Evolutionary conservation across 345 rosid species (phyloP).

Genomic region (Euclidium syriacum): DNA sequence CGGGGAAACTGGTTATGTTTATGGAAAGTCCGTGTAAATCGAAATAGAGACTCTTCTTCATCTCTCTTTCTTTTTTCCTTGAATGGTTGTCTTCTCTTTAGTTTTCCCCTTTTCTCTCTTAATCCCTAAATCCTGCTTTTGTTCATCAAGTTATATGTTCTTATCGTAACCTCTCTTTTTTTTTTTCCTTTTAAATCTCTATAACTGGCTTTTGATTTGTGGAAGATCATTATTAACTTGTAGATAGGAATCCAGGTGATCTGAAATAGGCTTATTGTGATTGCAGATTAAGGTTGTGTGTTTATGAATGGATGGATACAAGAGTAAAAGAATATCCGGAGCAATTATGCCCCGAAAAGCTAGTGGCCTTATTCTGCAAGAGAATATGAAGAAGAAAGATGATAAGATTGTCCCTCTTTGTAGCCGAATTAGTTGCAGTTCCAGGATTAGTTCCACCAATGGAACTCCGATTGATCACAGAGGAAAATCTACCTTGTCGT

Average conservation of each 20-base stretch:
- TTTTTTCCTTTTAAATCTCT: background rate
- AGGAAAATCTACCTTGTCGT: conserved; percentile 38
- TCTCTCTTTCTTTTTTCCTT: background rate
- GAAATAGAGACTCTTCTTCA: conserved; percentile 14
- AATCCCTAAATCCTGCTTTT: background rate
- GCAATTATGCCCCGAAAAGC: conserved; percentile 42
- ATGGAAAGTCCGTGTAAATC: conserved; percentile 31
- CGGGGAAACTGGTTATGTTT: conserved; percentile 21
- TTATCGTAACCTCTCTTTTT: conserved; percentile 11
- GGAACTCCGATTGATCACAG: conserved; percentile 40
- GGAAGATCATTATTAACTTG: background rate
- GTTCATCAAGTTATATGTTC: conserved; percentile 6
- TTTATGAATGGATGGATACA: conserved; percentile 64
- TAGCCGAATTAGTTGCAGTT: conserved; percentile 62
- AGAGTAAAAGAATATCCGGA: conserved; percentile 47
- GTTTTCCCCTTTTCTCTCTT: conserved; percentile 6
- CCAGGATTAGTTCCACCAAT: conserved; percentile 44
- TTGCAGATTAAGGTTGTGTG: conserved; percentile 19
- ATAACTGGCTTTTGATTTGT: background rate
- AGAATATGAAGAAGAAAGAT: conserved; percentile 51
- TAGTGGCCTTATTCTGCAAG: conserved; percentile 53
- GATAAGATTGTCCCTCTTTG: conserved; percentile 52
- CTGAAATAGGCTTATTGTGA: background rate
- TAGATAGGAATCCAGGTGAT: background rate
- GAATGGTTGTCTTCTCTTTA: conserved; percentile 18